Conservation (phyloP, 148 eudicot species). For the Rhododendron kiyosumense region DNA sequence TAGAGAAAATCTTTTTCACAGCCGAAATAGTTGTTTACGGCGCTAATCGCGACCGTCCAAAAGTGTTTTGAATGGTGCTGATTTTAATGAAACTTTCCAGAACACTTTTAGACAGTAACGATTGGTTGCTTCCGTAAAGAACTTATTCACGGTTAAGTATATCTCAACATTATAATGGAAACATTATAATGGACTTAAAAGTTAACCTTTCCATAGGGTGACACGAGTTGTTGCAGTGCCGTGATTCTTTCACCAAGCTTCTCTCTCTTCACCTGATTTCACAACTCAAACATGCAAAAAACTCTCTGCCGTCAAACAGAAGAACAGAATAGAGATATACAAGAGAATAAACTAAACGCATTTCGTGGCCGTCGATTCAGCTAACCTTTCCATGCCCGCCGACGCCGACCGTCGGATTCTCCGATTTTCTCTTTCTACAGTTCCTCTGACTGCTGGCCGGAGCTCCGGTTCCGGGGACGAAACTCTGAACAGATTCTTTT, state of each 20-base stretch:
- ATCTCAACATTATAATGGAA: background rate
- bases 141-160: no score
- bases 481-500: background rate
- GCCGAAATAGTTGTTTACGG: no score
- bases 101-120: no score
- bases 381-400: slow-evolving; percentile 37
- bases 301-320: background rate
- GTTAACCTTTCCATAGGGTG: slow-evolving; percentile 60
- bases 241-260: slow-evolving; percentile 53
- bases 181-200: background rate
- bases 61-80: no score
- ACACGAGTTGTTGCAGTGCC: slow-evolving; percentile 52
- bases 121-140: no score
- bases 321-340: background rate
- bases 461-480: slow-evolving; percentile 12
- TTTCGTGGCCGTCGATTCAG: background rate
- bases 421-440: slow-evolving; percentile 26
- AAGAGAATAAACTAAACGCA: background rate
- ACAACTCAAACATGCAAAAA: background rate
- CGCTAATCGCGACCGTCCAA: no score
- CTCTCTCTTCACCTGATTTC: slow-evolving; percentile 33
- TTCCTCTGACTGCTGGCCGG: slow-evolving; percentile 13
- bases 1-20: no score
- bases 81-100: no score
- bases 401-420: slow-evolving; percentile 14